Evolutionary conservation across 352 stramenopile species (phyloP), one percentile per base, ranked within the genome.

Genomic region (Pythium aquatile): DNA sequence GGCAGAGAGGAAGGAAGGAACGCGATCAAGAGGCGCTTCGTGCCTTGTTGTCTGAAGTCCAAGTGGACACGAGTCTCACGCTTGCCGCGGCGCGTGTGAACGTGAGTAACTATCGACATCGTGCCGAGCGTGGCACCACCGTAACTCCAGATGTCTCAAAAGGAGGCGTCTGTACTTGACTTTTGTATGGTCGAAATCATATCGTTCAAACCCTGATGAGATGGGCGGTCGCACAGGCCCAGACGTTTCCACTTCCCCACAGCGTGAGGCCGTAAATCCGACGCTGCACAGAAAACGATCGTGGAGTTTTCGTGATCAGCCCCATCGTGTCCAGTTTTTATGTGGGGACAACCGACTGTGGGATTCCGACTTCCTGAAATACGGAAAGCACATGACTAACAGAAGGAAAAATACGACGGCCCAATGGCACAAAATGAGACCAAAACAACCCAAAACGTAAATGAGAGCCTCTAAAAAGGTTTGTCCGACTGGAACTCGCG

Each of bases 291-390:
- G 17, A 47, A 47, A 47, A 47, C 13, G 17, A n/a, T 17, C 39
- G 39, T 47, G 13, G 39, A 47, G 39, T 6, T 16, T 47, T 5
- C 39, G 17, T 47, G 39, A 47, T 47, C 39, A 47, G 39, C 39
- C 39, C 39, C 39, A 47, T 47, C 39, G 13, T 47, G 39, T 47
- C 39, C 39, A 47, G 39, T 47, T n/a, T 47, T 47, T 44, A 24
- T 47, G 35, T 42, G 35, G 35, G 35, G 35, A 4, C 39, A 47
- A 17, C 17, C 13, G 24, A 47, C 16, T n/a, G 37, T 44, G 37
- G 37, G 37, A 47, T 20, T 24, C 14, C 13, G 1, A 5, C 39
- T n/a, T 47, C 4, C 3, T 47, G 39, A 47, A 47, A 47, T 47
- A 24, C 14, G 13, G 39, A 47, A 47, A 7, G 39, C 13, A 24